These are phyloP conservation scores for Candida boleticola DNA, from an alignment of 805 yeast genomes.

Conservation along the genomic window DNA sequence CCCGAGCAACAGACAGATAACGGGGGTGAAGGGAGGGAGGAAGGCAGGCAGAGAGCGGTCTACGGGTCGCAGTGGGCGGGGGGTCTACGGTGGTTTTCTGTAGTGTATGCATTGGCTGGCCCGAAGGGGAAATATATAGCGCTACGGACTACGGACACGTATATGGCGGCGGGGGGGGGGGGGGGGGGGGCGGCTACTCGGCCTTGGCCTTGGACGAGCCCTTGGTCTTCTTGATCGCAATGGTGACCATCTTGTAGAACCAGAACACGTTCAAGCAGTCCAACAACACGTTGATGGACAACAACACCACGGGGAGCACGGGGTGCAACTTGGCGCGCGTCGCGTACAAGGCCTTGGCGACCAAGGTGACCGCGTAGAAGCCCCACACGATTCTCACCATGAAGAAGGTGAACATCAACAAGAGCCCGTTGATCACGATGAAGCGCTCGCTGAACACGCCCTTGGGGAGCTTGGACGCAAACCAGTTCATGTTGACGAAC, in stretches of 20 bases:
- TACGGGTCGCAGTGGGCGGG: too few relatives aligned
- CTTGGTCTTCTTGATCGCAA: constrained; percentile 57
- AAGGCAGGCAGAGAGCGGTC: too few relatives aligned
- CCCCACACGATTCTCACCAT: constrained; percentile 85
- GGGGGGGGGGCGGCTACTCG: too few relatives aligned
- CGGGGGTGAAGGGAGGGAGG: too few relatives aligned
- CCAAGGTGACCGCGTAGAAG: constrained; percentile 58
- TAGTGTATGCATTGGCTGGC: too few relatives aligned
- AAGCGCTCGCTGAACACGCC: constrained; percentile 56
- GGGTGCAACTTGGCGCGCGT: constrained; percentile 45
- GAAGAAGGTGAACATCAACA: constrained; percentile 70
- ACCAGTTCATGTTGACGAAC: constrained; percentile 94
- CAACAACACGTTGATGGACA: constrained; percentile 59
- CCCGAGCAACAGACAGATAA: too few relatives aligned
- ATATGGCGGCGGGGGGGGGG: too few relatives aligned
- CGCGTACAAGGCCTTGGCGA: constrained; percentile 47
- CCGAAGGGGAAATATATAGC: too few relatives aligned
- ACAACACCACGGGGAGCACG: constrained; percentile 47
- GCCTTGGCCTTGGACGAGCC: neutral
- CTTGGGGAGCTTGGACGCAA: constrained; percentile 70
- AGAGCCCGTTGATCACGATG: constrained; percentile 67
- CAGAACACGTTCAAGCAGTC: constrained; percentile 73
- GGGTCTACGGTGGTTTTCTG: too few relatives aligned
- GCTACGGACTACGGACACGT: too few relatives aligned
- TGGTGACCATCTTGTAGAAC: constrained; percentile 82